Percentiles rank a stretch among this genome's conserved stretches.
Conservation (phyloP, 139 green algal species). For the Chlamydomonas sp. region DNA sequence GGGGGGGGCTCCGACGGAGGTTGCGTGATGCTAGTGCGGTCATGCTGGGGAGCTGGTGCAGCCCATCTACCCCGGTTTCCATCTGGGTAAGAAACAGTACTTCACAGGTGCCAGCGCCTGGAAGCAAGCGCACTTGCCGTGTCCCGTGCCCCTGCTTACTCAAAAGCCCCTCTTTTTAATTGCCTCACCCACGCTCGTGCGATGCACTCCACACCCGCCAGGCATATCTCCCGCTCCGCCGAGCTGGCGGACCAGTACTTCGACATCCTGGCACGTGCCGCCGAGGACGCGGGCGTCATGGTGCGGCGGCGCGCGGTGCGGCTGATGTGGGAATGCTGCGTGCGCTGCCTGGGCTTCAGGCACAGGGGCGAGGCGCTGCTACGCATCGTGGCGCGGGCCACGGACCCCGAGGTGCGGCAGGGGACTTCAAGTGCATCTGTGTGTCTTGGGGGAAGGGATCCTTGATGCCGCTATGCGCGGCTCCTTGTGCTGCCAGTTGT, state of each 20-base stretch:
- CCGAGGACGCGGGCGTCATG: conserved; percentile 73
- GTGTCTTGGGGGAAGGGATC: no score
- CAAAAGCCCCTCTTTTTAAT: neutral
- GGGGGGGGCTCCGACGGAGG: no score
- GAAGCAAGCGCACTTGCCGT: no score
- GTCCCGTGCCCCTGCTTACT: no score
- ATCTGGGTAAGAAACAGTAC: no score
- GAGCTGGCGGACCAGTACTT: conserved; percentile 82
- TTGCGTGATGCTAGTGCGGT: no score
- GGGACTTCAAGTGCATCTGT: no score
- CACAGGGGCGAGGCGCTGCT: conserved; percentile 62
- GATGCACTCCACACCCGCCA: neutral
- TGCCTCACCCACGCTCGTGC: neutral
- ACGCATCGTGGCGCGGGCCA: conserved; percentile 58
- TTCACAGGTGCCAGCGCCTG: no score
- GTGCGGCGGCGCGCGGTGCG: conserved; percentile 86
- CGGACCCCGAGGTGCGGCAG: conserved; percentile 9
- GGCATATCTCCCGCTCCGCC: conserved; percentile 42
- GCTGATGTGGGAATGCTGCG: conserved; percentile 86
- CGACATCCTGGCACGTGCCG: conserved; percentile 64
- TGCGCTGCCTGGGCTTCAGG: conserved; percentile 50
- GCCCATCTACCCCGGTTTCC: no score
- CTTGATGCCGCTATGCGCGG: no score
- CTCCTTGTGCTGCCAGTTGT: neutral
- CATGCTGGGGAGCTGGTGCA: no score